Evolutionary conservation across 345 rosid species (phyloP), one percentile per base, ranked within the genome.

Genomic region (Hevea brasiliensis): DNA sequence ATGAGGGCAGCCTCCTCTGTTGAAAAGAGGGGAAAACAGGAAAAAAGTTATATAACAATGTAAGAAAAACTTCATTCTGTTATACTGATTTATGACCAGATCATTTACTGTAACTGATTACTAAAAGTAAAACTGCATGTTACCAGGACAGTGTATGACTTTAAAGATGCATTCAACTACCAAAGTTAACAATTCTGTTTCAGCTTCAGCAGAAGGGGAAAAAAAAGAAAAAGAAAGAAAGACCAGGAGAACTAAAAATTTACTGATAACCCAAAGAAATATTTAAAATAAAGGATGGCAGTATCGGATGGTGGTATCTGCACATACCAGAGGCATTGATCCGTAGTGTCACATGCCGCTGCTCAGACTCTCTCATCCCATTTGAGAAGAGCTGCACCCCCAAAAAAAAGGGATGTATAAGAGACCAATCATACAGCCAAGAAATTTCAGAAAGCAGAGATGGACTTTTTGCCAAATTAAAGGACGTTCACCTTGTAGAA

Each of bases 301-400:
- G 57, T 65, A 70, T 42, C 65, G 29, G 61, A 47, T 32, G 13
- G 27, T 55, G 61, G 57, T 65, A 70, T 42, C 65, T 26, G 27
- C 59, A 13, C 13, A 27, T 89, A 96, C 99, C 99, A 75, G 93
- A 88, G 17, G 89, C 88, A 77, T 76, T 87, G 81, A 96, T 93
- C 73, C 97, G 89, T 65, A 96, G 85, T 14, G 98, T 89, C 64
- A 96, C 98, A 82, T 91, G 97, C 70, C 98, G 87, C 58, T 96
- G 98, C 80, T 96, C 99, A 7, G 99, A 96, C 75, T 96, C 99
- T 82, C 84, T 93, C 99, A 96, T 96, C 68, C 99, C 98, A 81
- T 96, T 96, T 3, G 99, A 96, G 82, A 96, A 96, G 59, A 96
- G 89, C 99, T 96, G 70, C n/a, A n/a, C n/a, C n/a, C 79, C 79